A percentile compares a stretch with the other conserved stretches of the same genome.
Evolutionary conservation across 139 green algal genomes (phyloP).

Genomic region (Volvox reticuliferus): DNA sequence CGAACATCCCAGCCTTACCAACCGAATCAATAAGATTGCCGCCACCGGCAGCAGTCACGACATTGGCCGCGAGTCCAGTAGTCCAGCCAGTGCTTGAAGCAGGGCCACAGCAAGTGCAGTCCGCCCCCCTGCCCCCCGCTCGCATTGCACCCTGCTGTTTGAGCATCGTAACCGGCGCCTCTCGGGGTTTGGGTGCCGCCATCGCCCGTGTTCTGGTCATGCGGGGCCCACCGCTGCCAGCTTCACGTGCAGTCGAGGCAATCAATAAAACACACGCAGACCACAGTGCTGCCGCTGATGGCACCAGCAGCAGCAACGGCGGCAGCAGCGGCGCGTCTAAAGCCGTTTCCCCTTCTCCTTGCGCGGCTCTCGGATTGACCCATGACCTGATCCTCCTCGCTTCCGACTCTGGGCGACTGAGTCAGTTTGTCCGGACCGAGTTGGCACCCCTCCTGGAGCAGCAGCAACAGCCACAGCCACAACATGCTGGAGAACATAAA

Average conservation of each 20-base stretch:
- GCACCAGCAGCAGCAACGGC: background rate
- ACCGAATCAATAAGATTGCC: too few species aligned
- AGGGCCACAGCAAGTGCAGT: too few species aligned
- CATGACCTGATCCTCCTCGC: conserved; percentile 36
- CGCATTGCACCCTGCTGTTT: conserved; percentile 5
- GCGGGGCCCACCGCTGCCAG: background rate
- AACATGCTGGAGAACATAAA: background rate
- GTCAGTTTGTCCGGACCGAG: background rate
- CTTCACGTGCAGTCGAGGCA: background rate
- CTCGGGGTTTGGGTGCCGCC: conserved; percentile 32
- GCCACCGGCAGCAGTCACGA: too few species aligned
- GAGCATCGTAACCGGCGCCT: conserved; percentile 22
- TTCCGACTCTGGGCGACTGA: background rate
- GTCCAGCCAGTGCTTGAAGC: too few species aligned
- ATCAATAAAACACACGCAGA: too few species aligned
- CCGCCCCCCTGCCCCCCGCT: too few species aligned
- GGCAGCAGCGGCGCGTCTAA: too few species aligned
- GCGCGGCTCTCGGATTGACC: background rate
- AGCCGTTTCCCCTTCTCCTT: too few species aligned
- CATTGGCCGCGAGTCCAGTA: too few species aligned
- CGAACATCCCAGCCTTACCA: too few species aligned
- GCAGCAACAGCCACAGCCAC: background rate
- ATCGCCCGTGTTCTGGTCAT: background rate
- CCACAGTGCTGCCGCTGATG: background rate
- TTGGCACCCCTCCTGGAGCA: background rate